phyloP scores from a whole-genome alignment of 306 rosid species.

The Malus sylvestris region DNA sequence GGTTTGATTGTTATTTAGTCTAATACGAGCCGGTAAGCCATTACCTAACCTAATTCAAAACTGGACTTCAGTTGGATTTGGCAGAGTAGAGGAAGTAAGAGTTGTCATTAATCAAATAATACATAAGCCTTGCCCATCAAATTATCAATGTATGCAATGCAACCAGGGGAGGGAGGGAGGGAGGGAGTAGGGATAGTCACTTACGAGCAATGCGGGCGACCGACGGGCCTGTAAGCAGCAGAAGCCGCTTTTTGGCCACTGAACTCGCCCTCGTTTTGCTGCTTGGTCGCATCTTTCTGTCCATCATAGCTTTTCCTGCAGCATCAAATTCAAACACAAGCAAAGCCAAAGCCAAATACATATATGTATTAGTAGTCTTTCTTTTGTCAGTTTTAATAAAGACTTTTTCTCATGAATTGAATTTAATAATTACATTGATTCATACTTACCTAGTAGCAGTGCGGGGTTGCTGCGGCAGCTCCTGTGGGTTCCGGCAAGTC shows the following conservation, averaged over 20 bases:
- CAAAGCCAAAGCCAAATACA: background rate
- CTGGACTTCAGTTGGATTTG: too few species aligned
- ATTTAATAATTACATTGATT: background rate
- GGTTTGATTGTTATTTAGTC: background rate
- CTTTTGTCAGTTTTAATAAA: background rate
- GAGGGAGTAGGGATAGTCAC: slow-evolving; percentile 13
- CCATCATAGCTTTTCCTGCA: slow-evolving; percentile 55
- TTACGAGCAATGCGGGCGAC: slow-evolving; percentile 88
- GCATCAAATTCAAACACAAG: background rate
- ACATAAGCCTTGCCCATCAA: too few species aligned
- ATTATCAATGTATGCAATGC: too few species aligned
- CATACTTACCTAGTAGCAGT: background rate
- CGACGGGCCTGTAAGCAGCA: slow-evolving; percentile 36
- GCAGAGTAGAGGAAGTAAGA: too few species aligned
- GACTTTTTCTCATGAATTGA: background rate
- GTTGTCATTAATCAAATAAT: background rate
- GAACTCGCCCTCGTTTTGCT: slow-evolving; percentile 34
- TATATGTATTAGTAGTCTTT: background rate
- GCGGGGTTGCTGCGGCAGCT: slow-evolving; percentile 19
- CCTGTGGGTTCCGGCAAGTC: slow-evolving; percentile 33
- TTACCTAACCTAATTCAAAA: background rate
- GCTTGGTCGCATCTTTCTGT: slow-evolving; percentile 25
- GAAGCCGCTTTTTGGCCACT: slow-evolving; percentile 19
- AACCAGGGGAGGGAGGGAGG: too few species aligned
- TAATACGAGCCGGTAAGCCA: background rate